A percentile compares a stretch with the other conserved stretches of the same genome.
Conservation (phyloP, 139 green algal species). For the Volvox africanus region DNA sequence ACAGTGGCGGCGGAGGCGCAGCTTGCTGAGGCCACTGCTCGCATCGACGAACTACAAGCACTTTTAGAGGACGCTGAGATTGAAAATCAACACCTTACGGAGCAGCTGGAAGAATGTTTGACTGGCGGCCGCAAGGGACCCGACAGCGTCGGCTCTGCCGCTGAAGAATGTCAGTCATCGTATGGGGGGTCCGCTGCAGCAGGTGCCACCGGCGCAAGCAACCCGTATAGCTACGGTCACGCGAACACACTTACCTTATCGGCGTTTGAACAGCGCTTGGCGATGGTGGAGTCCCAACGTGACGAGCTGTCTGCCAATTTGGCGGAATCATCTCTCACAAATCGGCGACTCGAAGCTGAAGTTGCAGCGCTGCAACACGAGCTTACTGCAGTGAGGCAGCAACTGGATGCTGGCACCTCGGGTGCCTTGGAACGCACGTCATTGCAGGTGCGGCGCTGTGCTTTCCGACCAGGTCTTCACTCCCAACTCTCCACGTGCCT, state of each 20-base stretch:
- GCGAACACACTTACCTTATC: conserved; percentile 20
- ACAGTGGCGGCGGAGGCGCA: not conserved
- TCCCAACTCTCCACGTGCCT: too few relatives aligned
- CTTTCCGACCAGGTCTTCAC: too few relatives aligned
- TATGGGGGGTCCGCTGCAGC: not conserved
- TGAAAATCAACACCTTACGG: conserved; percentile 55
- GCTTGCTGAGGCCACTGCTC: conserved; percentile 5
- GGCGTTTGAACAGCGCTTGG: conserved; percentile 48
- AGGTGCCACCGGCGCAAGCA: not conserved
- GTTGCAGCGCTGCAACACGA: not conserved
- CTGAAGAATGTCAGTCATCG: conserved; percentile 28
- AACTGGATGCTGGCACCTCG: not conserved
- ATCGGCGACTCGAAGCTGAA: conserved; percentile 25
- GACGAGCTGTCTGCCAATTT: conserved; percentile 29
- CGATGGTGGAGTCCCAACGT: conserved; percentile 23
- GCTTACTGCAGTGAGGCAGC: not conserved
- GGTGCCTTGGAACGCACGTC: not conserved
- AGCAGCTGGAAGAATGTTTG: conserved; percentile 55
- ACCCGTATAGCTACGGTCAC: conserved; percentile 30
- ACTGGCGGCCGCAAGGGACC: conserved; percentile 14
- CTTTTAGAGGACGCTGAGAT: conserved; percentile 54
- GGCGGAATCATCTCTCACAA: not conserved
- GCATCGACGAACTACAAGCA: conserved; percentile 45
- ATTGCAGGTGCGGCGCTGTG: conserved; percentile 11
- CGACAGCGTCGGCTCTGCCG: conserved; percentile 19